Evolutionary conservation across 2,329 filamentous ascomycete genomes (phyloP).

Genomic region (Trichoderma simmonsii): DNA sequence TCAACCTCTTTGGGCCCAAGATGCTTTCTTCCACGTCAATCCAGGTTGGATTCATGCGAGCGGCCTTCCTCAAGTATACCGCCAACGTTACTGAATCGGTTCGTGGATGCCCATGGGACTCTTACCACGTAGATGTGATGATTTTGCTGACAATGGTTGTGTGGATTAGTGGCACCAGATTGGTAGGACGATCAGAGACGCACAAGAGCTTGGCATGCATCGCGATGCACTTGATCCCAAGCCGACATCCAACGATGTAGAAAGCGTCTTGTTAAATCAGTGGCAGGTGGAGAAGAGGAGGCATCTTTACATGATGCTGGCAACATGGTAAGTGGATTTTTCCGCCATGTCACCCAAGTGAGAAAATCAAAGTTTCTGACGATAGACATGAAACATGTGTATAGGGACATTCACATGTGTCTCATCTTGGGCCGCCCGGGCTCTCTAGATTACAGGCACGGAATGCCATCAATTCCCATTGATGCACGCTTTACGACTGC

Average conservation of each 20-base stretch:
- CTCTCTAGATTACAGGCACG: slow-evolving; percentile 49
- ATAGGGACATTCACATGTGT: slow-evolving; percentile 54
- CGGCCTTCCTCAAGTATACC: slow-evolving; percentile 56
- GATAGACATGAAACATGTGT: neutral
- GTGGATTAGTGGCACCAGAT: slow-evolving; percentile 52
- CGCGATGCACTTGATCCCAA: slow-evolving; percentile 51
- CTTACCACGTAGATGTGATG: neutral
- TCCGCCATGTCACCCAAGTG: neutral
- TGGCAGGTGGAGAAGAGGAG: slow-evolving; percentile 57
- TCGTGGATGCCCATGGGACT: neutral
- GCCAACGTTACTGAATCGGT: slow-evolving; percentile 58
- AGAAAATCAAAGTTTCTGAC: neutral
- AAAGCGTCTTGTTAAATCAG: slow-evolving; percentile 52
- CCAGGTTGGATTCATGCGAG: slow-evolving; percentile 55
- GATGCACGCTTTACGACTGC: slow-evolving; percentile 48
- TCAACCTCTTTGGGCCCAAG: slow-evolving; percentile 55
- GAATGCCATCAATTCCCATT: slow-evolving; percentile 49
- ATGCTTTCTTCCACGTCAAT: slow-evolving; percentile 55
- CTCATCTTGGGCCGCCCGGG: slow-evolving; percentile 55
- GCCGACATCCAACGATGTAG: slow-evolving; percentile 43
- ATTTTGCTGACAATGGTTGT: neutral
- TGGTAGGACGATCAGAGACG: slow-evolving; percentile 56
- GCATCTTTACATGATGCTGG: slow-evolving; percentile 54
- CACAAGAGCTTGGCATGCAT: slow-evolving; percentile 61
- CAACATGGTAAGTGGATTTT: slow-evolving; percentile 33